phyloP scores from a whole-genome alignment of 2,329 filamentous ascomycete genomes.

The Stagonosporopsis chrysanthemi region DNA sequence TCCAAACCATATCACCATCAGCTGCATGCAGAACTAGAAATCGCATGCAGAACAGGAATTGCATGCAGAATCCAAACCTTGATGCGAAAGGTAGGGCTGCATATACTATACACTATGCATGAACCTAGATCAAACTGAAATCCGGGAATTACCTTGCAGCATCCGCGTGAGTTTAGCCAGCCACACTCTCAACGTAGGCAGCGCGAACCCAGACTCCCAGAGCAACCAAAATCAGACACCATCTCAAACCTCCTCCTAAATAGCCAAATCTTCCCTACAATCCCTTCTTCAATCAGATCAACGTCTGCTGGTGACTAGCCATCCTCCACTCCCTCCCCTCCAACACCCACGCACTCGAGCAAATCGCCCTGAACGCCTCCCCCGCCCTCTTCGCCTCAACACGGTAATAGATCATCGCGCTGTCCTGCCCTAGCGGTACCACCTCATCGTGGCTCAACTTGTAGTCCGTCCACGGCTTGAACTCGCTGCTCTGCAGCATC shows the following conservation, averaged over 20 bases:
- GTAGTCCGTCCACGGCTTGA: constrained; percentile 36
- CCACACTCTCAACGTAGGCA: neutral
- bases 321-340: constrained; percentile 37
- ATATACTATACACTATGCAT: too few species aligned
- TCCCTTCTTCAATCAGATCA: constrained; percentile 22
- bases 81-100: too few species aligned
- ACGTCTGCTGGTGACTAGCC: constrained; percentile 41
- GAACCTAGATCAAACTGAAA: too few species aligned
- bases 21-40: neutral
- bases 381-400: constrained; percentile 30
- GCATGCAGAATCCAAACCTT: too few species aligned
- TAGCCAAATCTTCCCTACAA: neutral
- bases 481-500: constrained; percentile 30
- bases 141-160: too few species aligned
- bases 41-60: neutral
- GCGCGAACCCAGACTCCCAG: neutral
- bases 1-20: too few species aligned
- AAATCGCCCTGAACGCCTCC: constrained; percentile 33
- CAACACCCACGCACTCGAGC: constrained; percentile 38
- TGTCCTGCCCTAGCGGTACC: constrained; percentile 31
- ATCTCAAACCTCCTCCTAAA: neutral
- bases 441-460: constrained; percentile 40
- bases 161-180: neutral
- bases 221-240: neutral
- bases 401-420: constrained; percentile 37